A percentile compares a stretch with the other conserved stretches of the same genome.
phyloP scores from a whole-genome alignment of 2,329 filamentous ascomycete species.

The Fusarium succisae region DNA sequence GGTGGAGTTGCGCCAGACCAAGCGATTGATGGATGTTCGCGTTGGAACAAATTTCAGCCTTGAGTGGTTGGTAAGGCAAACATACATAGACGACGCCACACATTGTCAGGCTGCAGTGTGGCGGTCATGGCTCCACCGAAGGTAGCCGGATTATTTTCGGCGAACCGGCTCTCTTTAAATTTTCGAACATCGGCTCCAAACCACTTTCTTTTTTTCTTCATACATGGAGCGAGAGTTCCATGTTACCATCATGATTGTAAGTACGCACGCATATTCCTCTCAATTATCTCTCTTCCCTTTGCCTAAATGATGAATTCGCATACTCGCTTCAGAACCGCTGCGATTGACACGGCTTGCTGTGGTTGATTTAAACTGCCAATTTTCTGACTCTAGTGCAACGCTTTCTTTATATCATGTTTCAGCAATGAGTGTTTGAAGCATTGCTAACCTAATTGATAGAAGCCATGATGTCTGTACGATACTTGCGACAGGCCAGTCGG shows the following conservation, averaged over 20 bases:
- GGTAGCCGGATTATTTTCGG: conserved; percentile 36
- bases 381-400: conserved; percentile 46
- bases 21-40: conserved; percentile 36
- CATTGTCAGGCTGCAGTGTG: conserved; percentile 26
- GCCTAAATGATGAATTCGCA: conserved; percentile 54
- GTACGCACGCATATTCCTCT: conserved; percentile 27
- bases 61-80: conserved; percentile 39
- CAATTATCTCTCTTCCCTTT: not conserved
- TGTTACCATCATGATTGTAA: conserved; percentile 52
- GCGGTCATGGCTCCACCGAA: not conserved
- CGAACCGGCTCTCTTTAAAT: conserved; percentile 28
- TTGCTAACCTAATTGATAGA: conserved; percentile 41
- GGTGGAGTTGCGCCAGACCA: conserved; percentile 41
- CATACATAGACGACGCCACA: conserved; percentile 4
- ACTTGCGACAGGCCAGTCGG: conserved; percentile 50
- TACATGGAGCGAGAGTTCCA: conserved; percentile 46
- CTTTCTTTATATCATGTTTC: conserved; percentile 10
- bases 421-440: conserved; percentile 1
- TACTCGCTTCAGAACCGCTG: conserved; percentile 61
- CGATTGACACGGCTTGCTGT: conserved; percentile 59
- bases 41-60: conserved; percentile 49
- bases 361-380: conserved; percentile 55
- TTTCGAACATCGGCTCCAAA: conserved; percentile 16
- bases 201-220: conserved; percentile 25
- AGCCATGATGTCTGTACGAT: conserved; percentile 51